These are phyloP conservation scores for Aspergillus nidulans DNA, from an alignment of 495 filamentous ascomycete genomes.

Conservation along the genomic window DNA sequence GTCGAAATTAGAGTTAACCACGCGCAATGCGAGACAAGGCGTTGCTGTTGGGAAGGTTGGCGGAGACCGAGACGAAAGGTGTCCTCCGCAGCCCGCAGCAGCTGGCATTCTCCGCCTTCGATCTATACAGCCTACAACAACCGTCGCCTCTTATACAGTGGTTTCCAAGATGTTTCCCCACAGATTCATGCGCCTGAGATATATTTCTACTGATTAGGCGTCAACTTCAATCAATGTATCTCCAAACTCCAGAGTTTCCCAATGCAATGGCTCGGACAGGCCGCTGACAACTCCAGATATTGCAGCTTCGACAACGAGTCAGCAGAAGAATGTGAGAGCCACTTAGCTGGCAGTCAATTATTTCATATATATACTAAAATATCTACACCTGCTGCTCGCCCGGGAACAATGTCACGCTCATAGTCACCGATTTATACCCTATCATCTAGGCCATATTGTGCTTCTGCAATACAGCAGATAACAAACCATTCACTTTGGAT, in stretches of 20 bases:
- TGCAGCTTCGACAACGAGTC: not conserved
- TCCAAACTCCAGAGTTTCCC: slow-evolving; percentile 11
- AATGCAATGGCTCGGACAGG: no score
- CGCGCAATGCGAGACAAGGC: not conserved
- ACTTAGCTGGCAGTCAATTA: not conserved
- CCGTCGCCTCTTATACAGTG: not conserved
- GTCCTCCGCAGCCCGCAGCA: slow-evolving; percentile 5
- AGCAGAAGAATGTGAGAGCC: not conserved
- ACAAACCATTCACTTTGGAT: slow-evolving; percentile 35
- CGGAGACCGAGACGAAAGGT: slow-evolving; percentile 2
- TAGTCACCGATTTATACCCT: slow-evolving; percentile 18
- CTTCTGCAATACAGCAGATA: slow-evolving; percentile 24
- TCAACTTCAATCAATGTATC: no score
- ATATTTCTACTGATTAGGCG: no score
- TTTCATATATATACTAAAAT: not conserved
- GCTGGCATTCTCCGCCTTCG: slow-evolving; percentile 5
- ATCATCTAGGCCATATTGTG: slow-evolving; percentile 20
- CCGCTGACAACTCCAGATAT: not conserved
- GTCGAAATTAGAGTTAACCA: not conserved
- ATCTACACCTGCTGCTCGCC: not conserved
- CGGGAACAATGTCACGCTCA: not conserved
- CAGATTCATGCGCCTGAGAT: no score
- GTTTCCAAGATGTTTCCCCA: no score
- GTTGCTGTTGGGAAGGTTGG: not conserved
- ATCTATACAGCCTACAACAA: slow-evolving; percentile 14